Evolutionary conservation across 805 yeast genomes (phyloP).

Genomic region (Candida pini): DNA sequence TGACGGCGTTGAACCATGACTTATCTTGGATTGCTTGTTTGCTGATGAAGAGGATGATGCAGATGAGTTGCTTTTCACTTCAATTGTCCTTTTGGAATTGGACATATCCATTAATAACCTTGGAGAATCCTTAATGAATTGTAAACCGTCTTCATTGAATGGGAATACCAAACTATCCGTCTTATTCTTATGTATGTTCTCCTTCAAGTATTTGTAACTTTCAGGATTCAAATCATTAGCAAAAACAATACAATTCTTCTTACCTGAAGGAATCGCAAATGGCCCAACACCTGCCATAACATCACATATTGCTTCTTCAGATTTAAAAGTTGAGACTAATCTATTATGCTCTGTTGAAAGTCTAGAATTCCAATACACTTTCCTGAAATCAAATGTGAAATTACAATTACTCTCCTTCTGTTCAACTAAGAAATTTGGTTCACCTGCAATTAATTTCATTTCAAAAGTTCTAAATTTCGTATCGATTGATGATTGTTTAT

Average conservation of each 20-base stretch:
- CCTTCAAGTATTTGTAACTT: slow-evolving; percentile 62
- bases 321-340: slow-evolving; percentile 51
- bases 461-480: slow-evolving; percentile 86
- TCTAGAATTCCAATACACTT: slow-evolving; percentile 97
- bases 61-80: slow-evolving; percentile 33
- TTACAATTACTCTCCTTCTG: slow-evolving; percentile 84
- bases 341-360: slow-evolving; percentile 91
- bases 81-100: slow-evolving; percentile 30
- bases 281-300: slow-evolving; percentile 99
- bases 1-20: neutral
- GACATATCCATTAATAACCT: slow-evolving; percentile 44
- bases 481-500: slow-evolving; percentile 81
- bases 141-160: slow-evolving; percentile 76
- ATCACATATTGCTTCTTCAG: slow-evolving; percentile 79
- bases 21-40: slow-evolving; percentile 12
- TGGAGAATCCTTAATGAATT: slow-evolving; percentile 63
- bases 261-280: slow-evolving; percentile 93
- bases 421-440: slow-evolving; percentile 65
- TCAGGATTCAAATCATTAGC: slow-evolving; percentile 95
- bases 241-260: slow-evolving; percentile 68
- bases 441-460: slow-evolving; percentile 93
- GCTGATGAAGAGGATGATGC: too few species aligned
- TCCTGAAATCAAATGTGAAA: slow-evolving; percentile 83
- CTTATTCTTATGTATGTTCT: slow-evolving; percentile 62
- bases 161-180: slow-evolving; percentile 54